phyloP scores from a whole-genome alignment of 2,329 filamentous ascomycete genomes.

The Aspergillus unguis region DNA sequence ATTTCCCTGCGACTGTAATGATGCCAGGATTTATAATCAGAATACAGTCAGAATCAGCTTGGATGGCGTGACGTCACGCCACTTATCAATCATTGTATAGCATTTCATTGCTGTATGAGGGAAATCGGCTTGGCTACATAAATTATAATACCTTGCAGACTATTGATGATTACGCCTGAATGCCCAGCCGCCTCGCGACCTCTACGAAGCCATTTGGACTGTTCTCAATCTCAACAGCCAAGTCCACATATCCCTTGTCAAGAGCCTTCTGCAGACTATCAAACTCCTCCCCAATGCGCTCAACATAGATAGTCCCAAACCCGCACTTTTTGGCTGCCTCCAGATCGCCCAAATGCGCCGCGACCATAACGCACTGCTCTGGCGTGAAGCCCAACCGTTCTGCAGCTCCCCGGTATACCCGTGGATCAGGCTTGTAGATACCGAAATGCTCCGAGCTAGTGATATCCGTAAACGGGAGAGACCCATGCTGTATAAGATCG shows the following conservation, averaged over 20 bases:
- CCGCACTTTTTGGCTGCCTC: slow-evolving; percentile 63
- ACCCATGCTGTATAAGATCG: slow-evolving; percentile 60
- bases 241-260: slow-evolving; percentile 61
- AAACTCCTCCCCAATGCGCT: slow-evolving; percentile 63
- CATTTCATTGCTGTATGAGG: not conserved
- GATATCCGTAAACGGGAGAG: slow-evolving; percentile 60
- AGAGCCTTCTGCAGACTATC: slow-evolving; percentile 54
- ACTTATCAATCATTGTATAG: not conserved
- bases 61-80: not conserved
- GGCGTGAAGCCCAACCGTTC: slow-evolving; percentile 55
- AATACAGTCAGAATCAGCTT: not conserved
- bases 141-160: no score
- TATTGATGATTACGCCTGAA: slow-evolving; percentile 7
- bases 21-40: slow-evolving; percentile 1
- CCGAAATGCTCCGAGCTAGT: slow-evolving; percentile 68
- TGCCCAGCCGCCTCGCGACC: slow-evolving; percentile 49
- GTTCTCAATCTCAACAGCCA: slow-evolving; percentile 53
- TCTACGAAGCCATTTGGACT: slow-evolving; percentile 53
- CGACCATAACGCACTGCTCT: slow-evolving; percentile 69
- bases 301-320: slow-evolving; percentile 70
- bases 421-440: slow-evolving; percentile 69
- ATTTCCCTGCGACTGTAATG: not conserved
- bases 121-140: not conserved
- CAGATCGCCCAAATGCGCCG: slow-evolving; percentile 69
- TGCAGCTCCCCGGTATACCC: slow-evolving; percentile 67